Evolutionary conservation across 345 rosid species (phyloP).

Genomic region (Corymbia maculata): DNA sequence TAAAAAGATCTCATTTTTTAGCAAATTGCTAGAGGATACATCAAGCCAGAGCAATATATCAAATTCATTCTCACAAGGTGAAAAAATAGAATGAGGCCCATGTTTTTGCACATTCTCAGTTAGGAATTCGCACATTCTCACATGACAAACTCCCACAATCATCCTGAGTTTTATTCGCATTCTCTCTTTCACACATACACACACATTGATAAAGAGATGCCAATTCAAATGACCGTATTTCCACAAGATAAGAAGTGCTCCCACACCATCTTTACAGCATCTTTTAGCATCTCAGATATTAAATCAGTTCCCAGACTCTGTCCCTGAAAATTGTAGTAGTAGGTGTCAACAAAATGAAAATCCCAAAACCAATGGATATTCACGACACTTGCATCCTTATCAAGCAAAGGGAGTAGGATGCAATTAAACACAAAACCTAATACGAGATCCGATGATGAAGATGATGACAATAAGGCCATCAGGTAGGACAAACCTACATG

Average conservation of each 20-base stretch:
- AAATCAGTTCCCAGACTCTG: neutral
- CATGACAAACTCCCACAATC: neutral
- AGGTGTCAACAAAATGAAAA: neutral
- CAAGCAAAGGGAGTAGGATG: neutral
- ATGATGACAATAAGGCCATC: neutral
- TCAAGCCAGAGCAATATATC: neutral
- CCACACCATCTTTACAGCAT: conserved; percentile 28
- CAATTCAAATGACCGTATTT: neutral
- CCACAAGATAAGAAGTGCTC: conserved; percentile 12
- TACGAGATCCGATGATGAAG: neutral
- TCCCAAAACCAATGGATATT: neutral
- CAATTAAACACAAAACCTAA: neutral
- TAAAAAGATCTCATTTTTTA: neutral
- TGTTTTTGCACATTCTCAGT: neutral
- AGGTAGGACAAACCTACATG: neutral
- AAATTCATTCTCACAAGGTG: neutral
- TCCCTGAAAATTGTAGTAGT: conserved; percentile 10
- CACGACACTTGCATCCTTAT: neutral
- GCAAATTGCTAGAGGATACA: neutral
- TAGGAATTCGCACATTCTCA: neutral
- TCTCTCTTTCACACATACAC: neutral
- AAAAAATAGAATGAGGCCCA: neutral
- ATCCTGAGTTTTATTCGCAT: neutral
- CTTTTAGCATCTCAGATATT: conserved; percentile 18
- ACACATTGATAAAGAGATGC: neutral